These are phyloP conservation scores for Trametopsis cervina DNA, from an alignment of 768 basidiomycete species.

Conservation along the genomic window DNA sequence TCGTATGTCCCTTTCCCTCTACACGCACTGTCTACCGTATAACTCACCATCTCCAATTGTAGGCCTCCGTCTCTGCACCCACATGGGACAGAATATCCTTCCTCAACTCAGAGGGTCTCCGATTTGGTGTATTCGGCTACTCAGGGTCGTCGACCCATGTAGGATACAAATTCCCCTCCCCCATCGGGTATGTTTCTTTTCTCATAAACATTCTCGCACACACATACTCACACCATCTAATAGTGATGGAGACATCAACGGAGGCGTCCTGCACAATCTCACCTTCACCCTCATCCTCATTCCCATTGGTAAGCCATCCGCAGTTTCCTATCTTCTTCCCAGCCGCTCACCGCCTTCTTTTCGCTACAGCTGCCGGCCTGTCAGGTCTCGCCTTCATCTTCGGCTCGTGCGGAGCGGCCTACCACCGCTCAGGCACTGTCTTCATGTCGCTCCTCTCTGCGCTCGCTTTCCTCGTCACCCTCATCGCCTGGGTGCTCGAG, in stretches of 20 bases:
- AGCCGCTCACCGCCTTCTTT: background rate
- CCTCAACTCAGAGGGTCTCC: constrained; percentile 43
- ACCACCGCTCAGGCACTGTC: constrained; percentile 66
- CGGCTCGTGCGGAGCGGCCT: constrained; percentile 57
- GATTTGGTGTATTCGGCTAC: constrained; percentile 76
- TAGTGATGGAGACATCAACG: constrained; percentile 42
- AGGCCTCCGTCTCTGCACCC: constrained; percentile 69
- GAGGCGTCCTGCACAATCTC: constrained; percentile 54
- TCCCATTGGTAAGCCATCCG: constrained; percentile 57
- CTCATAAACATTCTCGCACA: background rate
- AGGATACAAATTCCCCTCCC: constrained; percentile 48
- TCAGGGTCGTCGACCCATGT: constrained; percentile 48
- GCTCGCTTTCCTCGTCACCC: constrained; percentile 58
- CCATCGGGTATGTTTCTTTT: constrained; percentile 35
- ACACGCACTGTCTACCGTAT: background rate
- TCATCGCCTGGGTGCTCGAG: constrained; percentile 71
- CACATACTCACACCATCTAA: background rate
- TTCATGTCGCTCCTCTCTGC: constrained; percentile 66
- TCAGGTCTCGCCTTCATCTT: constrained; percentile 59
- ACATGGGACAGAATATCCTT: constrained; percentile 70
- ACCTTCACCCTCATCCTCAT: constrained; percentile 72
- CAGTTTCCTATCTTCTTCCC: too few species aligned
- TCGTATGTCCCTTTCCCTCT: constrained; percentile 39
- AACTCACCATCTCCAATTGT: constrained; percentile 6
- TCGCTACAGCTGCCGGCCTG: constrained; percentile 49